These are phyloP conservation scores for Cystobasidiaceae sp. DNA, from an alignment of 1,284 basidiomycete species.

Conservation along the genomic window DNA sequence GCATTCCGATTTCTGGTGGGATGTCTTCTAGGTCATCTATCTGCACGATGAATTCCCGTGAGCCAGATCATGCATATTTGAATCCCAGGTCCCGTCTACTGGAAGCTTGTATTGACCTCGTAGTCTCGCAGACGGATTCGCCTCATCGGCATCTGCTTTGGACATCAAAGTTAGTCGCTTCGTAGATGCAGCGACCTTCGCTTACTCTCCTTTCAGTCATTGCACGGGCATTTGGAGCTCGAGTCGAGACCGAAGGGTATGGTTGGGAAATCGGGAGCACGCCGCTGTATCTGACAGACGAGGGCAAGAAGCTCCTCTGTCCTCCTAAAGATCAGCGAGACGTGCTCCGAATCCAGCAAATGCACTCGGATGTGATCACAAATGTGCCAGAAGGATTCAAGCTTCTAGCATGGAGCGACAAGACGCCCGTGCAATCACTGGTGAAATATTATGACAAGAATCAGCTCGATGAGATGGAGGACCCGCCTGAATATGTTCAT, in stretches of 20 bases:
- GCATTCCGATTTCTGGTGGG: no score
- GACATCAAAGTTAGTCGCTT: constrained; percentile 12
- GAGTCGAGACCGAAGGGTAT: constrained; percentile 34
- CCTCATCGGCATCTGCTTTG: constrained; percentile 40
- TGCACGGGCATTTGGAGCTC: constrained; percentile 39
- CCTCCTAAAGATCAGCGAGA: constrained; percentile 23
- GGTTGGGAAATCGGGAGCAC: constrained; percentile 36
- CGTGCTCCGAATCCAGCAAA: constrained; percentile 40
- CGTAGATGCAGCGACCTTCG: background rate
- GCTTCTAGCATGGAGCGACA: constrained; percentile 37
- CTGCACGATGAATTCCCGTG: constrained; percentile 36
- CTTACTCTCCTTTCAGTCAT: constrained; percentile 29
- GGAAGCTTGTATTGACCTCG: no score
- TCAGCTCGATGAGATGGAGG: constrained; percentile 22
- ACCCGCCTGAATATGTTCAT: constrained; percentile 38
- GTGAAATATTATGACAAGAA: constrained; percentile 36
- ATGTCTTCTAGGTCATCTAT: constrained; percentile 32
- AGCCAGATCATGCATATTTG: background rate
- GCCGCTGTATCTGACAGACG: constrained; percentile 13
- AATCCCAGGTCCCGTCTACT: no score
- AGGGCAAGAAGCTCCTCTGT: constrained; percentile 20
- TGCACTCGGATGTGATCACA: constrained; percentile 39
- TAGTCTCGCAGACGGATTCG: constrained; percentile 33
- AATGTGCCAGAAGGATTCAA: constrained; percentile 36
- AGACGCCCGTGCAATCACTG: constrained; percentile 37